These are phyloP conservation scores for Helminthosporium solani DNA, from an alignment of 2,329 filamentous ascomycete species.

Conservation along the genomic window DNA sequence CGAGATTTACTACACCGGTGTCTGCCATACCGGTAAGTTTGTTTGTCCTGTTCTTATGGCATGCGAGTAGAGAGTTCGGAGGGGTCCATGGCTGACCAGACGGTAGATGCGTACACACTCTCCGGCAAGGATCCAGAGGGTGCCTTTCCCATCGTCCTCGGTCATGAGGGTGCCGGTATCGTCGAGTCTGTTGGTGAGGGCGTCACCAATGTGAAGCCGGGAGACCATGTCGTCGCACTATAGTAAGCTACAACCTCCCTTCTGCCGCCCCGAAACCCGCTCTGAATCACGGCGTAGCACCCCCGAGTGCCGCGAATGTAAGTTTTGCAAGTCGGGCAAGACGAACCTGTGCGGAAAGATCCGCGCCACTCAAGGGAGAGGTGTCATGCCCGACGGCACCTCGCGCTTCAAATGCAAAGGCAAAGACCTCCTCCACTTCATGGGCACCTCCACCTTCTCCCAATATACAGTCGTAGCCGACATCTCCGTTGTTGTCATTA, in stretches of 20 bases:
- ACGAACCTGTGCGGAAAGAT: slow-evolving; percentile 99
- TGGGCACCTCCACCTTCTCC: slow-evolving; percentile 98
- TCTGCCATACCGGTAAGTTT: slow-evolving; percentile 89
- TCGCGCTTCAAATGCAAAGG: slow-evolving; percentile 93
- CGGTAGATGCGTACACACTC: slow-evolving; percentile 61
- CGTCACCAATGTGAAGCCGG: slow-evolving; percentile 89
- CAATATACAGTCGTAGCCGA: slow-evolving; percentile 99
- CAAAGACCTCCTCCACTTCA: slow-evolving; percentile 95
- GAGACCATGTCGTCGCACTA: slow-evolving; percentile 71
- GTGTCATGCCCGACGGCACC: slow-evolving; percentile 96
- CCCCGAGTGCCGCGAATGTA: slow-evolving; percentile 95
- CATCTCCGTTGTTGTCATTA: slow-evolving; percentile 95
- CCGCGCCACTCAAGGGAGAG: slow-evolving; percentile 90
- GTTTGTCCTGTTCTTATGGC: not conserved
- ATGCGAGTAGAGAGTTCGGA: not conserved
- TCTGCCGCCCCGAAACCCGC: not conserved
- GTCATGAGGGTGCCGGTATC: slow-evolving; percentile 46
- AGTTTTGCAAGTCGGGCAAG: slow-evolving; percentile 99
- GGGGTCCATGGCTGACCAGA: not conserved
- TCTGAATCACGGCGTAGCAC: slow-evolving; percentile 62
- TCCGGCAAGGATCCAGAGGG: slow-evolving; percentile 90
- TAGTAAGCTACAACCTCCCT: slow-evolving; percentile 39
- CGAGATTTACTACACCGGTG: slow-evolving; percentile 94
- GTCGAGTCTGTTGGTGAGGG: slow-evolving; percentile 73
- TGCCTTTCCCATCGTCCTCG: slow-evolving; percentile 47